Base-by-base conservation (phyloP, 805 yeast species). In the Candida sphagnicola region DNA sequence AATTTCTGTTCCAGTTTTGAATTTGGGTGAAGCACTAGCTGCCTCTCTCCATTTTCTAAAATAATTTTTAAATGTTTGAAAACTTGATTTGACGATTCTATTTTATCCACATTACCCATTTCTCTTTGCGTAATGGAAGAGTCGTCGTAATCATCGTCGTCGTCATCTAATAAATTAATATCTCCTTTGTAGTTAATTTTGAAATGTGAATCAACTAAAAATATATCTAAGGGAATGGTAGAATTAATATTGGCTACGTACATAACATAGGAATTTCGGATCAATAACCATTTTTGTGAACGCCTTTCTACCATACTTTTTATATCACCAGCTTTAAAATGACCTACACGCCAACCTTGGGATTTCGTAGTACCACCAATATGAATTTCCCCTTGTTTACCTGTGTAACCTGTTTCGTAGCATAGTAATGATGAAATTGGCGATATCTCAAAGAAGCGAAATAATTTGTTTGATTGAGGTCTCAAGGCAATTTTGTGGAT, bases 341-440 rank as follows among this genome's bases (percentile, higher is more conserved):
- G 97, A 3, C 93, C 85, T 4, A 91, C 96, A 49, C 95, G 72
- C 98, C 99, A 93, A 2, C 99, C 98, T 56, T 88, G 95, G 0
- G 89, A 73, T 45, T 78, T 79, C 0, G 98, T 91, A 0, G 88
- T 79, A 1, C 96, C 82, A 15, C 89, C 79, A 34, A 90, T 77
- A 39, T 85, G 77, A 41, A 91, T 59, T 36, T 78, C 77, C 2
- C 99, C 99, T 60, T 93, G 96, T 51, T 89, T 93, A 1, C 98
- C 95, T 40, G 78, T 79, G 53, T 72, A 84, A 0, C 86, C 84
- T 19, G 78, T 75, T 57, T 93, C 99, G 46, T 86, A 81, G 35
- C 91, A 82, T 29, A 93, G 66, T 34, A 89, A 67, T 6, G 93
- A 79, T 5, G 95, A 86, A 46, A 93, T 75, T 0, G 95, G 95